phyloP scores from a whole-genome alignment of 1,284 basidiomycete genomes.

The Athelia sp. region DNA sequence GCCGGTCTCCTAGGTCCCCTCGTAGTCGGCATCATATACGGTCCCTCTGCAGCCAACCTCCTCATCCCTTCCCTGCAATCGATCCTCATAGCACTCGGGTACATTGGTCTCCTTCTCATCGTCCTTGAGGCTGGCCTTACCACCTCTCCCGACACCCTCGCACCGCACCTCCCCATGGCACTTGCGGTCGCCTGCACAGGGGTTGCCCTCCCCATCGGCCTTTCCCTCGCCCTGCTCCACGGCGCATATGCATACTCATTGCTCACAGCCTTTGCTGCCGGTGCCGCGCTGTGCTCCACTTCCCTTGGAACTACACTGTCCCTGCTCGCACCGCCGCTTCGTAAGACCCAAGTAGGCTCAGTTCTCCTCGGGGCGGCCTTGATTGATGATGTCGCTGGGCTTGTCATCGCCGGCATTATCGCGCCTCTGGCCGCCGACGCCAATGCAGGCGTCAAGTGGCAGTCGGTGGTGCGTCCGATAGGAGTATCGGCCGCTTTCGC shows the following conservation, averaged over 20 bases:
- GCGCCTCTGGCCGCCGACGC: slow-evolving; percentile 20
- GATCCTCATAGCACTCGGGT: slow-evolving; percentile 27
- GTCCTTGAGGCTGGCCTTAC: slow-evolving; percentile 33
- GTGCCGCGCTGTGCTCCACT: slow-evolving; percentile 33
- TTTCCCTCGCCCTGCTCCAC: slow-evolving; percentile 28
- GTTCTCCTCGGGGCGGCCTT: slow-evolving; percentile 33
- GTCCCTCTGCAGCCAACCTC: slow-evolving; percentile 25
- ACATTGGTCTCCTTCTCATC: slow-evolving; percentile 30
- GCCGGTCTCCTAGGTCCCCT: slow-evolving; percentile 30
- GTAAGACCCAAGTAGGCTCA: slow-evolving; percentile 26
- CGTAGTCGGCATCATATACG: slow-evolving; percentile 27
- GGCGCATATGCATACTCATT: slow-evolving; percentile 26
- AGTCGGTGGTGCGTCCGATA: slow-evolving; percentile 29
- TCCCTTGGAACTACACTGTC: slow-evolving; percentile 35
- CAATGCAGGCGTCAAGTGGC: slow-evolving; percentile 19
- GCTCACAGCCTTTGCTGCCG: slow-evolving; percentile 32
- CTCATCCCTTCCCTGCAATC: slow-evolving; percentile 22
- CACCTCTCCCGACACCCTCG: slow-evolving; percentile 25
- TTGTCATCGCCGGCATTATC: slow-evolving; percentile 33
- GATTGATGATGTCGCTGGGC: slow-evolving; percentile 32
- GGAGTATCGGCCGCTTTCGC: slow-evolving; percentile 32
- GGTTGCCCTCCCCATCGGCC: slow-evolving; percentile 28
- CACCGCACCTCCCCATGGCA: slow-evolving; percentile 27
- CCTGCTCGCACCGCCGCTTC: slow-evolving; percentile 27
- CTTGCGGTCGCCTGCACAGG: slow-evolving; percentile 29